phyloP scores from a whole-genome alignment of 768 basidiomycete species.

The Russula virescens region DNA sequence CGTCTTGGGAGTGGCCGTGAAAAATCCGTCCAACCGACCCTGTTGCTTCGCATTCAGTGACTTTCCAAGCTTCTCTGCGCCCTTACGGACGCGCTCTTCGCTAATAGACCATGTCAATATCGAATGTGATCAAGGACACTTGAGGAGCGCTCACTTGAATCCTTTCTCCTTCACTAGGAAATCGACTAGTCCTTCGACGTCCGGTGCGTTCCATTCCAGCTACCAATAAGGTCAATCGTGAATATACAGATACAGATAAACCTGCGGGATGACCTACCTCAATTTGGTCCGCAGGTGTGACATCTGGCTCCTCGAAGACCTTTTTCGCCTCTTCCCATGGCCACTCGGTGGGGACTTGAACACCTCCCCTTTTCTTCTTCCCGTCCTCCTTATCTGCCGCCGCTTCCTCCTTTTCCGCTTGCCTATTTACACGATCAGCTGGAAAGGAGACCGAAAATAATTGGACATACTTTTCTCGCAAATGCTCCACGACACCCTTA shows the following conservation, averaged over 20 bases:
- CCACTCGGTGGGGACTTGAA: constrained; percentile 90
- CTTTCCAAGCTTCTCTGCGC: constrained; percentile 88
- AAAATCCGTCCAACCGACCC: constrained; percentile 94
- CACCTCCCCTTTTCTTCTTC: constrained; percentile 70
- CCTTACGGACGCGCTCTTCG: constrained; percentile 94
- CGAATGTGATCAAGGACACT: not conserved
- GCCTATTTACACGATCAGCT: constrained; percentile 31
- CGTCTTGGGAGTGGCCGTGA: constrained; percentile 61
- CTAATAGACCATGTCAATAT: constrained; percentile 37
- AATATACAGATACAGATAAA: not conserved
- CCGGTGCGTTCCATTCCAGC: constrained; percentile 93
- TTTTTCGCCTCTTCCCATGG: constrained; percentile 94
- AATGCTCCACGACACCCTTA: constrained; percentile 64
- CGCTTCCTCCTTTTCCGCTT: constrained; percentile 38
- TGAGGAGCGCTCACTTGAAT: constrained; percentile 64
- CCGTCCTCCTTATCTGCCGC: constrained; percentile 38
- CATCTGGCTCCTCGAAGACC: constrained; percentile 86
- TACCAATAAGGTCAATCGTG: constrained; percentile 30
- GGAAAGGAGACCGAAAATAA: not conserved
- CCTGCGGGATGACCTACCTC: constrained; percentile 48
- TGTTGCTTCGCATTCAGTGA: constrained; percentile 89
- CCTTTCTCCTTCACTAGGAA: constrained; percentile 95
- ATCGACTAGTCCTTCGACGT: constrained; percentile 87
- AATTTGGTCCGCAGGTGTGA: constrained; percentile 75
- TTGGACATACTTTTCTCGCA: constrained; percentile 62